phyloP scores from a whole-genome alignment of 2,329 filamentous ascomycete genomes.

The Penicillium sp. region DNA sequence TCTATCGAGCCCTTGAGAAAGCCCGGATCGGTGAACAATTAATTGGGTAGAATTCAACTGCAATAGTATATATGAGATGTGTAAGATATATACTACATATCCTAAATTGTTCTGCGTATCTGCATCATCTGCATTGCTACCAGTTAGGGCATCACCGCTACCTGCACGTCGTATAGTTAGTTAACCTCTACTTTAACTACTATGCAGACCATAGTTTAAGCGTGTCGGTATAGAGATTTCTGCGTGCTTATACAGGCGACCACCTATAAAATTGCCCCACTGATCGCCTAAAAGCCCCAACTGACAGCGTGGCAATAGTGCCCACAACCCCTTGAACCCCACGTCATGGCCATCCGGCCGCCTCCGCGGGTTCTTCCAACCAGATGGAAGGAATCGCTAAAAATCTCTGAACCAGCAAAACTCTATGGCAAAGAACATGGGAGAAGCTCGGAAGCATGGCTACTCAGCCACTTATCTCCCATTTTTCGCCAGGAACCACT shows the following conservation, averaged over 20 bases:
- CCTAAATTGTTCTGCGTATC: not conserved
- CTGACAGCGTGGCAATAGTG: constrained; percentile 13
- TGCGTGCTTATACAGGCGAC: not conserved
- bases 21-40: not conserved
- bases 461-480: not conserved
- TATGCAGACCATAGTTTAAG: too few species aligned
- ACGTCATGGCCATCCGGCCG: constrained; percentile 18
- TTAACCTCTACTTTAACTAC: too few species aligned
- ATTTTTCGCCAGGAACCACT: constrained; percentile 7
- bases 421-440: constrained; percentile 10
- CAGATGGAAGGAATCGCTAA: not conserved
- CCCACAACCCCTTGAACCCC: constrained; percentile 1
- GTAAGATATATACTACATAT: not conserved
- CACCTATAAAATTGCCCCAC: not conserved
- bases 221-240: not conserved
- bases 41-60: not conserved
- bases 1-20: not conserved
- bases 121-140: not conserved
- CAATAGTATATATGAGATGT: not conserved
- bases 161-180: not conserved
- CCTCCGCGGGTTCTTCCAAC: constrained; percentile 17
- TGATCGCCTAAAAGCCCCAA: not conserved
- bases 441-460: constrained; percentile 8
- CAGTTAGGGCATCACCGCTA: constrained; percentile 6
- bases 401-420: not conserved